phyloP scores from a whole-genome alignment of 768 basidiomycete species.

The Termitomyces eurrhizus region DNA sequence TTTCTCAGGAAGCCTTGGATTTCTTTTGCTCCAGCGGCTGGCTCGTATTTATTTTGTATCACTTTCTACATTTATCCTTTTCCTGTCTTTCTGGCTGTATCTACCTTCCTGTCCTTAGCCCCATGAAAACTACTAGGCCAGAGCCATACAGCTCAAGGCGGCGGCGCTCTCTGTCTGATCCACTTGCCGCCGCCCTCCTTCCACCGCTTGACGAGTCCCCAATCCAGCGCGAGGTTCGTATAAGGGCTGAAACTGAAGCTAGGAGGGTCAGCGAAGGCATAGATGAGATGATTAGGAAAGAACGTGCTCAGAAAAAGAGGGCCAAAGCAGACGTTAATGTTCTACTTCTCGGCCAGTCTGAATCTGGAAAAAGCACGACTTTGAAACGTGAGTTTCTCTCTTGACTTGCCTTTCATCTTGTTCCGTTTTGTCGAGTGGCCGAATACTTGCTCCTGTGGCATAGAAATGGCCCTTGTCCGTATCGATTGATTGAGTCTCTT shows the following conservation, averaged over 20 bases:
- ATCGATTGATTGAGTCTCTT: conserved; percentile 2
- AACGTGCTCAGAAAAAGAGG: conserved; percentile 58
- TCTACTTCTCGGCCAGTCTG: conserved; percentile 81
- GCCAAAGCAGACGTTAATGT: conserved; percentile 66
- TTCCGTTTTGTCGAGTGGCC: conserved; percentile 1
- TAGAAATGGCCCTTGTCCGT: background rate
- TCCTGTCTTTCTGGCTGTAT: conserved; percentile 19
- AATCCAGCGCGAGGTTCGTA: conserved; percentile 58
- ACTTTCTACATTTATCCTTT: conserved; percentile 11
- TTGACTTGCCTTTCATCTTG: background rate
- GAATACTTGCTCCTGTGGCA: background rate
- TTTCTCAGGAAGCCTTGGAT: conserved; percentile 14
- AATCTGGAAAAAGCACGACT: conserved; percentile 87
- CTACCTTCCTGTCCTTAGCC: conserved; percentile 18
- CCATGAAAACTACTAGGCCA: conserved; percentile 37
- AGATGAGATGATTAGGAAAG: conserved; percentile 72
- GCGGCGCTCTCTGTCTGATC: conserved; percentile 56
- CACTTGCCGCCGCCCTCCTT: conserved; percentile 59
- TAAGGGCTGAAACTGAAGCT: conserved; percentile 67
- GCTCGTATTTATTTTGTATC: conserved; percentile 21
- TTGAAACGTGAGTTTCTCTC: conserved; percentile 69
- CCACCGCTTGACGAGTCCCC: conserved; percentile 74
- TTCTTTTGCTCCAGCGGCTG: conserved; percentile 15
- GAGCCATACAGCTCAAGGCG: conserved; percentile 24
- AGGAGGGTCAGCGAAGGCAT: conserved; percentile 73